phyloP scores from a whole-genome alignment of 495 filamentous ascomycete genomes.

The Annulohypoxylon stygium region DNA sequence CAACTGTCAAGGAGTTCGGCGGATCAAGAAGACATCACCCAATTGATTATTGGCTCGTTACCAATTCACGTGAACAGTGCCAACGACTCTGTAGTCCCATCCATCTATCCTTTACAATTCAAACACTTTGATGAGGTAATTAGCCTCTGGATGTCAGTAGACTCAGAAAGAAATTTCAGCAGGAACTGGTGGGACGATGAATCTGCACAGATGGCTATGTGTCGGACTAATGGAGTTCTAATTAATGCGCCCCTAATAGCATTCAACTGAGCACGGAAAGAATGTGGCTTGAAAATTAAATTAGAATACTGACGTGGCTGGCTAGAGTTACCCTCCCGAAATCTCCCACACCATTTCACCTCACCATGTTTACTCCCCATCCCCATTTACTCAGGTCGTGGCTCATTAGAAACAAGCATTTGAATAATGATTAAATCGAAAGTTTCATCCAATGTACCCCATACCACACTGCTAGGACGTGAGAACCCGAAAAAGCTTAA shows the following conservation, averaged over 20 bases:
- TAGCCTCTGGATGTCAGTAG: neutral
- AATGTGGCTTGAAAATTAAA: neutral
- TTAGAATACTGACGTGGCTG: neutral
- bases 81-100: neutral
- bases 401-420: neutral
- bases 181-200: neutral
- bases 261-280: neutral
- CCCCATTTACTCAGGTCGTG: neutral
- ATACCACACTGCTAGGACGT: neutral
- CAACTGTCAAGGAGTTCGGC: constrained; percentile 22
- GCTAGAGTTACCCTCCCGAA: neutral
- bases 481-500: constrained; percentile 5
- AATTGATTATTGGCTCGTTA: neutral
- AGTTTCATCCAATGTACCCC: neutral
- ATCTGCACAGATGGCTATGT: neutral
- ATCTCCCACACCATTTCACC: neutral
- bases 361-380: neutral
- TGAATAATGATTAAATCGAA: neutral
- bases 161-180: neutral
- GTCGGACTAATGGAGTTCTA: neutral
- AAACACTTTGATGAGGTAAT: neutral
- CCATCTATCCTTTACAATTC: neutral
- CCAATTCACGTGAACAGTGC: neutral
- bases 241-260: neutral
- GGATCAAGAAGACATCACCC: constrained; percentile 14